These are phyloP conservation scores for Phylloporus arenicola DNA, from an alignment of 768 basidiomycete species.

Conservation along the genomic window DNA sequence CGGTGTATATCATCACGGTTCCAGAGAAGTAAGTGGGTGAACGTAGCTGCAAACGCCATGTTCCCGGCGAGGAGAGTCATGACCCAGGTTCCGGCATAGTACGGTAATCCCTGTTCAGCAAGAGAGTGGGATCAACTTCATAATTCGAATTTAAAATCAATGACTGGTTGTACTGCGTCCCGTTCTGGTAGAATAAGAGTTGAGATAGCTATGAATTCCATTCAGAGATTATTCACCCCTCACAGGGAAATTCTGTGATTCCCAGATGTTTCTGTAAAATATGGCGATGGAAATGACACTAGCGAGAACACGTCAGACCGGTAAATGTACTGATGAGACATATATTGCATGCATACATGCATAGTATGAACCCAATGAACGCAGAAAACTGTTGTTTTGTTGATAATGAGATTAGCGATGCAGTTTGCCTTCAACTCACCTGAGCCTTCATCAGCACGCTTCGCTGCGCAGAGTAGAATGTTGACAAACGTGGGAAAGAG, in stretches of 20 bases:
- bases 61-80: conserved; percentile 16
- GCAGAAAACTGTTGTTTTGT: conserved; percentile 32
- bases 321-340: background rate
- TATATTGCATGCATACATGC: conserved; percentile 37
- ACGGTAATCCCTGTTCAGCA: conserved; percentile 34
- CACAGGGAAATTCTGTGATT: conserved; percentile 52
- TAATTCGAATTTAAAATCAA: conserved; percentile 49
- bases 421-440: conserved; percentile 10
- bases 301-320: conserved; percentile 6
- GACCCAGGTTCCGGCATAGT: conserved; percentile 26
- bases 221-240: background rate
- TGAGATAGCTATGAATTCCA: conserved; percentile 37
- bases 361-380: conserved; percentile 45
- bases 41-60: conserved; percentile 37
- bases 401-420: background rate
- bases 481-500: conserved; percentile 65
- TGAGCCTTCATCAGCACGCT: conserved; percentile 33
- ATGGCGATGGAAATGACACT: conserved; percentile 32
- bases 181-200: conserved; percentile 46
- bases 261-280: conserved; percentile 50
- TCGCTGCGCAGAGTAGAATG: background rate
- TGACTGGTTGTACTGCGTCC: conserved; percentile 47
- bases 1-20: no score
- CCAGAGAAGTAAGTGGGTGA: conserved; percentile 47
- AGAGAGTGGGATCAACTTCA: conserved; percentile 45